Conservation (phyloP, 1,139 yeast genomes). For the Torulaspora globosa region DNA sequence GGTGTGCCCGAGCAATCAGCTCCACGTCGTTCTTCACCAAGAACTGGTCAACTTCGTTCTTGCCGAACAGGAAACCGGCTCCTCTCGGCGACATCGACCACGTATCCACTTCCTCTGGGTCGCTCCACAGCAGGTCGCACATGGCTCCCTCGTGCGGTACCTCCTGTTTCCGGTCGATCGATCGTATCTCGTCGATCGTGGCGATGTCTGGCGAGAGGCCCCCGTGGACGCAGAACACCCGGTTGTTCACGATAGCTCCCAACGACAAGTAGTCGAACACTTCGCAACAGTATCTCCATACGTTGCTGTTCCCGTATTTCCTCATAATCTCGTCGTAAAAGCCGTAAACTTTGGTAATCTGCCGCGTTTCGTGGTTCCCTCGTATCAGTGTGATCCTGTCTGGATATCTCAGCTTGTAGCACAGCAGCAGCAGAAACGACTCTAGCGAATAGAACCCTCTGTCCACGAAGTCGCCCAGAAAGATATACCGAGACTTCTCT, state of each 20-base stretch:
- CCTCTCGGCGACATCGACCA: conserved; percentile 99
- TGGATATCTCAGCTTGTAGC: conserved; percentile 89
- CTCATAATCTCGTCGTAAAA: conserved; percentile 96
- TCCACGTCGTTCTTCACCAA: conserved; percentile 75
- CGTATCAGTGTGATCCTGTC: conserved; percentile 87
- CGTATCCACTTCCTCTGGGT: conserved; percentile 92
- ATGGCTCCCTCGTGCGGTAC: conserved; percentile 99
- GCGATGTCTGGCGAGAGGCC: conserved; percentile 93
- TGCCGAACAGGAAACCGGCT: conserved; percentile 93
- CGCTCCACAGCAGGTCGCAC: conserved; percentile 97
- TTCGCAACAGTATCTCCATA: conserved; percentile 76
- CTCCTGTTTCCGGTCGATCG: conserved; percentile 85
- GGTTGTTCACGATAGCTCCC: conserved; percentile 74
- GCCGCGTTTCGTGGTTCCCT: conserved; percentile 97
- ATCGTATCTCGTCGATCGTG: conserved; percentile 82
- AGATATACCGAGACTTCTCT: conserved; percentile 54
- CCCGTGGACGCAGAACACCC: conserved; percentile 92
- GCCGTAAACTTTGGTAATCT: conserved; percentile 96
- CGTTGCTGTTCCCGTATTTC: conserved; percentile 92
- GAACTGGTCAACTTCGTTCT: conserved; percentile 79
- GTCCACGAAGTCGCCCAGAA: conserved; percentile 78
- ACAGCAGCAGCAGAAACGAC: conserved; percentile 69
- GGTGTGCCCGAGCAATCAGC: conserved; percentile 94
- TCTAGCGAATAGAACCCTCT: conserved; percentile 96
- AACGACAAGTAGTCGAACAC: conserved; percentile 91